A percentile compares a stretch with the other conserved stretches of the same genome.
Conservation (phyloP, 2,329 filamentous ascomycete species). For the Fusarium burgessii region DNA sequence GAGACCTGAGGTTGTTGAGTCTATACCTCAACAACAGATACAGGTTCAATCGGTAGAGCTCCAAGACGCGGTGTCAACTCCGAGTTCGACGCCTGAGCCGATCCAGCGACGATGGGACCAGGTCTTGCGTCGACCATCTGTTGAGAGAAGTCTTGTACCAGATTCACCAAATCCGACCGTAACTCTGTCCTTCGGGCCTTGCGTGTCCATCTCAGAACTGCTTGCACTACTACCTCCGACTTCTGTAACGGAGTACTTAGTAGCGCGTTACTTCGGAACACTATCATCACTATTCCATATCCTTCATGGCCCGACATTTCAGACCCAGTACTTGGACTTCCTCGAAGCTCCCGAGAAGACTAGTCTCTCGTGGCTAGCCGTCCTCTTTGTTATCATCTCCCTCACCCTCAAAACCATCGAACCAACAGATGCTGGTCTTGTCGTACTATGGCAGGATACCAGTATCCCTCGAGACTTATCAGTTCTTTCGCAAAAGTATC, state of each 20-base stretch:
- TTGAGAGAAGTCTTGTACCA: not conserved
- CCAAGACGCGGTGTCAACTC: not conserved
- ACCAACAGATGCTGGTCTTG: not conserved
- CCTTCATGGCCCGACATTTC: constrained; percentile 5
- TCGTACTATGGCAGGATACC: constrained; percentile 1
- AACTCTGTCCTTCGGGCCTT: not conserved
- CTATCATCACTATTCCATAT: constrained; percentile 13
- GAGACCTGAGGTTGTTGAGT: not conserved
- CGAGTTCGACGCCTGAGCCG: not conserved
- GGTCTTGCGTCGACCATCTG: not conserved
- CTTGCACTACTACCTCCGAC: not conserved
- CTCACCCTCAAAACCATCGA: constrained; percentile 5
- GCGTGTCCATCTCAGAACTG: not conserved
- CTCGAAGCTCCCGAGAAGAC: fast-evolving
- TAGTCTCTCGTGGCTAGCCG: constrained; percentile 1
- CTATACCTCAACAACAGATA: not conserved
- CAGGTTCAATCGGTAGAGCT: not conserved
- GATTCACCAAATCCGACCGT: not conserved
- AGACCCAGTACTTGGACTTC: not conserved
- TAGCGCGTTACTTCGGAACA: constrained; percentile 1
- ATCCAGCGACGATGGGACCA: constrained; percentile 23
- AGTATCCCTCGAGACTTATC: not conserved
- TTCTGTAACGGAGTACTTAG: constrained; percentile 9
- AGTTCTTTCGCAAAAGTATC: not conserved
- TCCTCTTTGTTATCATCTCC: constrained; percentile 1